Conservation (phyloP, 2,329 filamentous ascomycete species). For the Cercospora sesami region DNA sequence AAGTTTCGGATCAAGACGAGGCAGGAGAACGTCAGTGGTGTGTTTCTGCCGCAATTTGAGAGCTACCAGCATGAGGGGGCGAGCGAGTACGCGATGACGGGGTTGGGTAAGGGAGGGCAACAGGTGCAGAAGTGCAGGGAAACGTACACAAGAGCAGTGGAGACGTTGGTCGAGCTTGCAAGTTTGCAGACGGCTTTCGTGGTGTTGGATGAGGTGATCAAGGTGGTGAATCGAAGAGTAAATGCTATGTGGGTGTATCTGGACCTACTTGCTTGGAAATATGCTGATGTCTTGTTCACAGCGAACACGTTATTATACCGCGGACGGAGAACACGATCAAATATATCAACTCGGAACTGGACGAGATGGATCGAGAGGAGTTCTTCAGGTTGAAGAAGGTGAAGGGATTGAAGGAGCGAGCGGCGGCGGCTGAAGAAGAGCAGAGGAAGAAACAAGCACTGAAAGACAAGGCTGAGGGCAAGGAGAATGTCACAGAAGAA, state of each 20-base stretch:
- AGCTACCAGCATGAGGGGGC: slow-evolving; percentile 80
- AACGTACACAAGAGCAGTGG: slow-evolving; percentile 92
- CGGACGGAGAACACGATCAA: slow-evolving; percentile 99
- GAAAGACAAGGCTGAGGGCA: slow-evolving; percentile 24
- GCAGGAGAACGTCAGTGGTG: slow-evolving; percentile 98
- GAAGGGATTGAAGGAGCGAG: slow-evolving; percentile 66
- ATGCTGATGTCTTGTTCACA: slow-evolving; percentile 40
- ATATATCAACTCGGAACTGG: slow-evolving; percentile 98
- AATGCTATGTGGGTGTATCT: slow-evolving; percentile 74
- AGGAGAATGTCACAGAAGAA: slow-evolving; percentile 34
- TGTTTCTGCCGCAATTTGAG: slow-evolving; percentile 90
- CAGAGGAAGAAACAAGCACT: slow-evolving; percentile 32
- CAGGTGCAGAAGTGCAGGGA: slow-evolving; percentile 94
- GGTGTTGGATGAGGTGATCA: slow-evolving; percentile 97
- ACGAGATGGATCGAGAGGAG: slow-evolving; percentile 95
- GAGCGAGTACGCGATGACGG: slow-evolving; percentile 94
- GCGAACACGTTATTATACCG: slow-evolving; percentile 93
- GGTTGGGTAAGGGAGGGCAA: slow-evolving; percentile 93
- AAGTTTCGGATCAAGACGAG: slow-evolving; percentile 91
- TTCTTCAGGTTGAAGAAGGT: slow-evolving; percentile 98
- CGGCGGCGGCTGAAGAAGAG: slow-evolving; percentile 44
- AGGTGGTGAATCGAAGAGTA: slow-evolving; percentile 96
- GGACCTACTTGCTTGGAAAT: neutral
- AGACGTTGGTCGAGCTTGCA: slow-evolving; percentile 91
- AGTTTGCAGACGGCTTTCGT: slow-evolving; percentile 98